phyloP scores from a whole-genome alignment of 495 filamentous ascomycete species.

The Penicillium alfredii region DNA sequence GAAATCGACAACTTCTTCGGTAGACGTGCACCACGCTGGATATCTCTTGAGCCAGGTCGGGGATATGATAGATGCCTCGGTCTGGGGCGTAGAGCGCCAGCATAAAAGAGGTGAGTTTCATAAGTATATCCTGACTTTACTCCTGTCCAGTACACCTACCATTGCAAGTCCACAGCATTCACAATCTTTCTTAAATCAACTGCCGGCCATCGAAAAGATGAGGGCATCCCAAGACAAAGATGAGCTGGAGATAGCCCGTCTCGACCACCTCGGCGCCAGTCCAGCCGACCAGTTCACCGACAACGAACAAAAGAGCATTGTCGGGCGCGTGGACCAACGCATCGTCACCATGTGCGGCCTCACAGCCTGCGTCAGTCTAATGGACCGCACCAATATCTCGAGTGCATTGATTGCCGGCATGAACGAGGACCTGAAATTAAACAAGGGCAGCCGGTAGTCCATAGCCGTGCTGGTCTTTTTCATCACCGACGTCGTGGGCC shows the following conservation, averaged over 20 bases:
- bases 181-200: background rate
- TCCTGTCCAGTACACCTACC: too few relatives aligned
- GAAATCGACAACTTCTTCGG: too few relatives aligned
- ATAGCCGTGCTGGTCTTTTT: conserved; percentile 53
- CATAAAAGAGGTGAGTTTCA: too few relatives aligned
- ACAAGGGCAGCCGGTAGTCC: conserved; percentile 29
- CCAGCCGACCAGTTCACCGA: background rate
- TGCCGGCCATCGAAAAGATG: background rate
- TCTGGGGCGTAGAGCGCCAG: too few relatives aligned
- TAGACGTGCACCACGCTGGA: too few relatives aligned
- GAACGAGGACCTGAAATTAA: conserved; percentile 38
- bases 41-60: too few relatives aligned
- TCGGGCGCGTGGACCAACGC: conserved; percentile 48
- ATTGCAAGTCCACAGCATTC: too few relatives aligned
- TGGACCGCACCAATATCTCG: conserved; percentile 56
- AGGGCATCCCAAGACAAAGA: background rate
- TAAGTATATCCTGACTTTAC: too few relatives aligned
- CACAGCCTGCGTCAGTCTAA: conserved; percentile 52
- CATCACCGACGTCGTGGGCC: conserved; percentile 50
- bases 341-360: conserved; percentile 50
- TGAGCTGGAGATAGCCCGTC: background rate
- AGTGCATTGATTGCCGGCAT: conserved; percentile 53
- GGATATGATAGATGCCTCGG: too few relatives aligned
- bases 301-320: conserved; percentile 27
- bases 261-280: background rate